Conservation (phyloP, 2,329 filamentous ascomycete genomes). For the Ophiostoma pallidulum region DNA sequence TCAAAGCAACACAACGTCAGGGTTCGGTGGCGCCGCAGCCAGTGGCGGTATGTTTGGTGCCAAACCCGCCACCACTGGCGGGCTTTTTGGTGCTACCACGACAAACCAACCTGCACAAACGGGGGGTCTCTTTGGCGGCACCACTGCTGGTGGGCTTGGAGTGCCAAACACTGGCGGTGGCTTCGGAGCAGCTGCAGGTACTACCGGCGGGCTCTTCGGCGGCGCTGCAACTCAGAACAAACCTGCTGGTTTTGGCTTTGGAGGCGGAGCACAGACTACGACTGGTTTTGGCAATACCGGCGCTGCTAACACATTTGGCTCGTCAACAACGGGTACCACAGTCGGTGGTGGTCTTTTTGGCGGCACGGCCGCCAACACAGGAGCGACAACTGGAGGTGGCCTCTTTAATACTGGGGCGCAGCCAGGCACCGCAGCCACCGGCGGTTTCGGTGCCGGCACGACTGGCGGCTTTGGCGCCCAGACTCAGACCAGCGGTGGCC, state of each 20-base stretch:
- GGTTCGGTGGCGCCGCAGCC: slow-evolving; percentile 29
- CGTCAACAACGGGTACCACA: slow-evolving; percentile 15
- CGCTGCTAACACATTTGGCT: slow-evolving; percentile 21
- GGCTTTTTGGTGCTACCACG: slow-evolving; percentile 30
- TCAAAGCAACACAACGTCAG: slow-evolving; percentile 14
- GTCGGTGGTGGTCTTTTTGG: slow-evolving; percentile 36
- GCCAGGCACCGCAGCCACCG: slow-evolving; percentile 3
- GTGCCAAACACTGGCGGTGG: slow-evolving; percentile 14
- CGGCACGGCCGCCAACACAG: slow-evolving; percentile 22
- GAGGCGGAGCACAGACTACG: slow-evolving; percentile 20
- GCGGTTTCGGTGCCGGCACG: slow-evolving; percentile 34
- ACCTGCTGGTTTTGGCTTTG: slow-evolving; percentile 13
- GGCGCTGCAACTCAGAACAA: slow-evolving; percentile 7
- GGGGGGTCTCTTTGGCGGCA: slow-evolving; percentile 6
- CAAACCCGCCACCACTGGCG: slow-evolving; percentile 15
- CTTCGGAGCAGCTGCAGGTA: slow-evolving; percentile 18
- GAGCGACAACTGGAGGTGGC: slow-evolving; percentile 6
- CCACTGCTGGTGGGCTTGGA: slow-evolving; percentile 20
- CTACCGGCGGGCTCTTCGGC: slow-evolving; percentile 25
- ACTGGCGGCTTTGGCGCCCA: slow-evolving; percentile 20
- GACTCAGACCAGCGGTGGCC: slow-evolving; percentile 17
- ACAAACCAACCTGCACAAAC: slow-evolving; percentile 2
- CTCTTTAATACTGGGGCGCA: slow-evolving; percentile 10
- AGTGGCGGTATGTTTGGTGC: slow-evolving; percentile 30
- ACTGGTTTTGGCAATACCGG: slow-evolving; percentile 36